Base-by-base conservation (phyloP, 306 rosid species). In the Casuarina glauca region DNA sequence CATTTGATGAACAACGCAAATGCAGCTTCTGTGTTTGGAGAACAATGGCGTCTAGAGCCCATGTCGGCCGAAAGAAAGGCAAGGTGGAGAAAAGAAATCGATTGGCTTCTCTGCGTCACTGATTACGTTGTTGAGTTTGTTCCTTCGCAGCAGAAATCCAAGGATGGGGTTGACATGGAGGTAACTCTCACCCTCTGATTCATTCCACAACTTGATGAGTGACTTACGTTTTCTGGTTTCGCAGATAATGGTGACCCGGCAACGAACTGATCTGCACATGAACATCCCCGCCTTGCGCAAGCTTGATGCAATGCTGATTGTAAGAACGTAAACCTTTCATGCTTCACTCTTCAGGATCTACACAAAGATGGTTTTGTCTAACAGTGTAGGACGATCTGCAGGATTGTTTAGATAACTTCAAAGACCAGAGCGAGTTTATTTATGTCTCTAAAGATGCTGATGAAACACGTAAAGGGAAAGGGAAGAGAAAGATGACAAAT, bases 11-110 rank as follows among this genome's bases (percentile, higher is more conserved):
- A 26, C 32, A 26, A 26, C 32, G 32, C 32, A 72, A 83, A 76
- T 84, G 78, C 91, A 96, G 99, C 99, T 88, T 90, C 99, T 63
- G 91, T 93, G 82, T 96, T 93, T 2, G 98, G 99, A 4, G 98
- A 93, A 82, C 97, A 91, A 83, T 75, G 76, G 73, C 91, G 94
- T 19, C 86, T 96, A 78, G 98, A 93, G 82, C 99, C 98, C 11
- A 96, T 96, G 97, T 80, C 89, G 0, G 77, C 67, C 0, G 99
- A 93, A 49, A 83, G 97, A 81, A 91, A 91, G 86, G 76, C 88
- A 64, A 86, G 92, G 80, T 96, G 99, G 99, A 86, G 84, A 79
- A 96, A 93, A 82, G 99, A 96, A 81, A 83, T 93, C 10, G 97
- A 88, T 67, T 89, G 91, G 98, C 95, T 96, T 72, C 87, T 93